Evolutionary conservation across 192 early-diverging fungal species (phyloP).

Genomic region (Endogone sp.): DNA sequence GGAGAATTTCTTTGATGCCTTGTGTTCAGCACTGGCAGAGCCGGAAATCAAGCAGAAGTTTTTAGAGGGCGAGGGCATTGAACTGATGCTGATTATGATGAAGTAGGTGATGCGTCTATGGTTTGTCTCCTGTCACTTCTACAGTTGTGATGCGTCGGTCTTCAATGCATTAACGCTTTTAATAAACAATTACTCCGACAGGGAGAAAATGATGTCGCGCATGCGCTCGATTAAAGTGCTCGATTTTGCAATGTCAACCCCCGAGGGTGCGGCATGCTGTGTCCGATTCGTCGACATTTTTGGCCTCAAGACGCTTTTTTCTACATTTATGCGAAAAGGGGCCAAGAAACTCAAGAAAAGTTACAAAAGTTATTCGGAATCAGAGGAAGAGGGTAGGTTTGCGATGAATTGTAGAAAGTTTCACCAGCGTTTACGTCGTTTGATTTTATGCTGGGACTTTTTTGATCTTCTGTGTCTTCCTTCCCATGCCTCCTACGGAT

Average conservation of each 20-base stretch:
- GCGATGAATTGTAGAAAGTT: neutral
- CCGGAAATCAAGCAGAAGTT: conserved; percentile 70
- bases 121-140: neutral
- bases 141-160: no score
- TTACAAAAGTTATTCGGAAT: conserved; percentile 73
- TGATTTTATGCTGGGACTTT: no score
- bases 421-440: no score
- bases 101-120: conserved; percentile 42
- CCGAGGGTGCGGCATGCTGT: conserved; percentile 45
- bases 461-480: no score
- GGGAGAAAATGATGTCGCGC: conserved; percentile 74
- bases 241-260: conserved; percentile 67
- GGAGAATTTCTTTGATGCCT: conserved; percentile 85
- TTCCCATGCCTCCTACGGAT: no score
- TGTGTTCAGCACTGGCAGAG: conserved; percentile 71
- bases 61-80: conserved; percentile 82
- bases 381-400: conserved; percentile 69
- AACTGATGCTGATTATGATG: conserved; percentile 87
- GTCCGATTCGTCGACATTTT: conserved; percentile 74
- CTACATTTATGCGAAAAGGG: conserved; percentile 83
- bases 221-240: conserved; percentile 86
- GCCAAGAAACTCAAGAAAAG: conserved; percentile 70
- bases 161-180: no score
- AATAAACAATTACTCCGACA: conserved; percentile 11
- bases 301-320: conserved; percentile 84